Conservation (phyloP, 768 basidiomycete species). For the Royoungia palumana region DNA sequence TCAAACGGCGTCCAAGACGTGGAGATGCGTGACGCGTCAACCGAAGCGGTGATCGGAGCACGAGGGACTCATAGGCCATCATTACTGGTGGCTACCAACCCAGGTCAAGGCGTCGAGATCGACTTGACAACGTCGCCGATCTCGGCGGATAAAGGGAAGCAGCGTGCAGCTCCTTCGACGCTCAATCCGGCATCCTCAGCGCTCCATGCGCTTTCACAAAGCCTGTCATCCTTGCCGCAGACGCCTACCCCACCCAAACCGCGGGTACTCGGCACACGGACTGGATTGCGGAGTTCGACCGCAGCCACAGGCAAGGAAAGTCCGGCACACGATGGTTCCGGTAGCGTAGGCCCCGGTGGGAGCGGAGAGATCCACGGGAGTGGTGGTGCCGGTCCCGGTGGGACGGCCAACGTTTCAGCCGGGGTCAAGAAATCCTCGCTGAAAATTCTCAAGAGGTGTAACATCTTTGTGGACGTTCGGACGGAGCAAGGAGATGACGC, state of each 20-base stretch:
- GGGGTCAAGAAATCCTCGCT: constrained; percentile 34
- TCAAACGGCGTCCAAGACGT: background rate
- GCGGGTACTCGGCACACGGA: constrained; percentile 45
- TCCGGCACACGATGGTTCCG: constrained; percentile 31
- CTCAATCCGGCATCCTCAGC: constrained; percentile 38
- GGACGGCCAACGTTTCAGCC: constrained; percentile 20
- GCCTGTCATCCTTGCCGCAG: constrained; percentile 49
- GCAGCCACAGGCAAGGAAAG: constrained; percentile 21
- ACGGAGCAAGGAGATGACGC: constrained; percentile 77
- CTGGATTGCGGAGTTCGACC: constrained; percentile 45
- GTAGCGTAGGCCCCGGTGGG: constrained; percentile 27
- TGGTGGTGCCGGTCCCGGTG: constrained; percentile 13
- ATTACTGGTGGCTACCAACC: background rate
- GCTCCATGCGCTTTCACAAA: constrained; percentile 59
- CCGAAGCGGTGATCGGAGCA: constrained; percentile 8
- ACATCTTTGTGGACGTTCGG: constrained; percentile 81
- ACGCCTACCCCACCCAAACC: constrained; percentile 33
- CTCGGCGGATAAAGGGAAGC: constrained; percentile 22
- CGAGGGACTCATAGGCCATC: constrained; percentile 21
- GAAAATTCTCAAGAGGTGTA: constrained; percentile 66
- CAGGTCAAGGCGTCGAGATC: constrained; percentile 7
- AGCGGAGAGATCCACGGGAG: constrained; percentile 19
- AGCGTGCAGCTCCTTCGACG: constrained; percentile 14
- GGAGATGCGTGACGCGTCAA: constrained; percentile 1
- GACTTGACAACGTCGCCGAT: constrained; percentile 15